Base-by-base conservation (phyloP, 2,329 filamentous ascomycete genomes). In the Cytospora leucostoma region DNA sequence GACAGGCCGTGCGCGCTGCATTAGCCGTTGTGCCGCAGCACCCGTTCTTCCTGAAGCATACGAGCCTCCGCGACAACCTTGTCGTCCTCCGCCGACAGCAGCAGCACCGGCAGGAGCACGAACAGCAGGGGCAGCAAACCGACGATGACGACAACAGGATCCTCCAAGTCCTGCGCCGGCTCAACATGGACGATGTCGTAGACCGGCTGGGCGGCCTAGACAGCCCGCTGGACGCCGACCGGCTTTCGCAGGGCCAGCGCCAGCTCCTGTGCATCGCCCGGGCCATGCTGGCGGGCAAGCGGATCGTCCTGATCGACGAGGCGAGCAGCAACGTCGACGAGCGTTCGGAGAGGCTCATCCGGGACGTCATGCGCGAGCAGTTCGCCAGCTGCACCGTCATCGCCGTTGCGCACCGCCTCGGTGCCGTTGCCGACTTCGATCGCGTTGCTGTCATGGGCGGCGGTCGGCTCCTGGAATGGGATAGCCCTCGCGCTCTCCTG, bases 21-120 rank as follows among this genome's bases (percentile, higher is more conserved):
- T 69, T 82, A 27, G 75, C 78, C 54, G 72, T 73, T 6, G 69
- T 82, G 7, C 78, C 79, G 2, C 79, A 82, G 71, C 78, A 81
- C 52, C 67, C 69, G 7, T 65, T 72, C 55, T 56, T 63, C 49
- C 27, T 63, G 5, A 58, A 57, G 54, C 10, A 61, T 32, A 40
- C 15, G 40, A 58, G 40, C 19, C 17, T 62, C 40, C 60, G 60
- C 8, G 38, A 56, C 11, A 62, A 62, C 59, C 53, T 62, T 3
- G 51, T 61, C 51, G 32, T 52, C 34, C 49, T 40, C 11, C 44
- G 33, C 57, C 49, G 44, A 40, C 58, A 55, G 50, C 38, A 55
- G 50, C 38, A 59, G 38, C 56, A 10, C 34, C 37, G n/a, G 38
- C 38, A 40, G 35, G 32, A 62, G 35, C 19, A 49, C 4, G 35